phyloP scores from a whole-genome alignment of 2,329 filamentous ascomycete genomes.

The Fusarium mangiferae region DNA sequence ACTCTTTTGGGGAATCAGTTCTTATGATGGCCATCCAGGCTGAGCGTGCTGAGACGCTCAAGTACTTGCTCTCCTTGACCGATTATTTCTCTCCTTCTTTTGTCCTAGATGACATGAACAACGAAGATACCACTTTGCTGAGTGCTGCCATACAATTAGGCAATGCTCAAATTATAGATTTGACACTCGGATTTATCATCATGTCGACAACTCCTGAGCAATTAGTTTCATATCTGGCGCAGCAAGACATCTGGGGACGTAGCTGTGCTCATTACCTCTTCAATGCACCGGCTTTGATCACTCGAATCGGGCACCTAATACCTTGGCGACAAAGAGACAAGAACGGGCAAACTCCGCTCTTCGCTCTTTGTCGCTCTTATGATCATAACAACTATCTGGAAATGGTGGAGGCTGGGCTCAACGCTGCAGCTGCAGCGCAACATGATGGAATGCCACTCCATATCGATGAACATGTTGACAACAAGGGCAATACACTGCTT shows the following conservation, averaged over 20 bases:
- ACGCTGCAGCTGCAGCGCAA: constrained; percentile 78
- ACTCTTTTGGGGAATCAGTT: constrained; percentile 81
- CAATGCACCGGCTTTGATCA: constrained; percentile 84
- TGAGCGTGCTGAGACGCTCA: constrained; percentile 75
- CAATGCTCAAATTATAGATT: constrained; percentile 77
- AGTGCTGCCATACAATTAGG: constrained; percentile 91
- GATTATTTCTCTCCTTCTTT: constrained; percentile 78
- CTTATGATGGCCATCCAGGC: constrained; percentile 86
- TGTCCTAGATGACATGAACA: constrained; percentile 85
- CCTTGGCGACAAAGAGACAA: constrained; percentile 93
- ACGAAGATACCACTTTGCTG: constrained; percentile 87
- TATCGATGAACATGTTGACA: constrained; percentile 91
- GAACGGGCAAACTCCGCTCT: constrained; percentile 97
- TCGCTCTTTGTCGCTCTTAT: constrained; percentile 94
- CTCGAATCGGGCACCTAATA: constrained; percentile 78
- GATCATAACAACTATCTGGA: constrained; percentile 86
- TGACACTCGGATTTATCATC: constrained; percentile 77
- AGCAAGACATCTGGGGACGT: constrained; percentile 85
- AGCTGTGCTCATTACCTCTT: constrained; percentile 97
- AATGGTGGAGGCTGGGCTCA: constrained; percentile 88
- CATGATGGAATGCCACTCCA: constrained; percentile 83
- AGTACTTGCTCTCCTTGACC: constrained; percentile 80
- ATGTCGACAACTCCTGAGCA: constrained; percentile 64
- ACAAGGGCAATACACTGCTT: constrained; percentile 92
- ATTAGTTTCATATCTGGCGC: constrained; percentile 74